phyloP scores from a whole-genome alignment of 2,329 filamentous ascomycete genomes.

The Cladosporium sp. region DNA sequence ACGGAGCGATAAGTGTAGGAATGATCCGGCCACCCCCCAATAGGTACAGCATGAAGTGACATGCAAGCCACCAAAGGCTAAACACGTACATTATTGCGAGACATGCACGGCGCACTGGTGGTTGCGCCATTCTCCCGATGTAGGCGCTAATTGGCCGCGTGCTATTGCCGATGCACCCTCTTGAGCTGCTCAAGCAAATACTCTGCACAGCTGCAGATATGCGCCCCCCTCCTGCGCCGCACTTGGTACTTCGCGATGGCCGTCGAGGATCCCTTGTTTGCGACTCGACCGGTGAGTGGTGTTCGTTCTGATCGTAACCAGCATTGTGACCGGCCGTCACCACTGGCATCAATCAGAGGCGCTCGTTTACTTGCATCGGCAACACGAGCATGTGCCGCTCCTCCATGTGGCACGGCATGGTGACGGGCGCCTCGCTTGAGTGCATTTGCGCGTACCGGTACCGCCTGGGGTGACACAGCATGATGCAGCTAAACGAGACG shows the following conservation, averaged over 20 bases:
- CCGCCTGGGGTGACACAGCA: slow-evolving; percentile 20
- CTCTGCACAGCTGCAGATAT: slow-evolving; percentile 18
- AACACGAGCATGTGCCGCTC: slow-evolving; percentile 20
- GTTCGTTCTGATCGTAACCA: background rate
- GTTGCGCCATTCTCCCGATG: slow-evolving; percentile 13
- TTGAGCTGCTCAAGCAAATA: slow-evolving; percentile 12
- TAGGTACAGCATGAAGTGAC: background rate
- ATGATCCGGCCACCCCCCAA: background rate
- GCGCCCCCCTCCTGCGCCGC: slow-evolving; percentile 6
- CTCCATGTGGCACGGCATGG: slow-evolving; percentile 20
- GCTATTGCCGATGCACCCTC: slow-evolving; percentile 7
- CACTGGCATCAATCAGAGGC: slow-evolving; percentile 12
- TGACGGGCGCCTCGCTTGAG: slow-evolving; percentile 21
- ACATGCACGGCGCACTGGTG: slow-evolving; percentile 12
- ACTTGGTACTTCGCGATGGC: slow-evolving; percentile 1
- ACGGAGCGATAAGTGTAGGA: slow-evolving; percentile 7
- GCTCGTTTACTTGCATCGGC: slow-evolving; percentile 22
- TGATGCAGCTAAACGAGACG: slow-evolving; percentile 20
- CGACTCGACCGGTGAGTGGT: background rate
- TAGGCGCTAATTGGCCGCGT: background rate
- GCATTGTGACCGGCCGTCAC: background rate
- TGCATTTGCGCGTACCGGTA: slow-evolving; percentile 18
- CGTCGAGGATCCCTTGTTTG: slow-evolving; percentile 14
- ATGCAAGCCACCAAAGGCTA: slow-evolving; percentile 13
- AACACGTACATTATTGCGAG: slow-evolving; percentile 8